Conservation (phyloP, 169 alveolate genomes). For the Plasmodium coatneyi region DNA sequence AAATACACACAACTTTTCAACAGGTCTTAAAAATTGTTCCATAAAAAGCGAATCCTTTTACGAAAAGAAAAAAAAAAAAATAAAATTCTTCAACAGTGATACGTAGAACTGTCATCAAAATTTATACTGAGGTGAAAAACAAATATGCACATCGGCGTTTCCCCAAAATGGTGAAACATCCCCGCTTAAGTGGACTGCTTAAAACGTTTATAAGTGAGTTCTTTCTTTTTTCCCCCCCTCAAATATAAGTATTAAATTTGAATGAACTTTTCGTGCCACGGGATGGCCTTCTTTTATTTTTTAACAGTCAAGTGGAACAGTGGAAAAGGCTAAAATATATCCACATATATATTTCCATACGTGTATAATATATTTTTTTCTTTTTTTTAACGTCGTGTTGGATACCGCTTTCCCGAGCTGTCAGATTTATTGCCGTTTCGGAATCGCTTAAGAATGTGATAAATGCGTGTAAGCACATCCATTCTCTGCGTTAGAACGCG, state of each 20-base stretch:
- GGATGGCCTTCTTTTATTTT: not conserved
- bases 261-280: not conserved
- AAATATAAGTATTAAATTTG: not conserved
- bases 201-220: not conserved
- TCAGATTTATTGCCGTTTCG: not conserved
- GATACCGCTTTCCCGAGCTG: not conserved
- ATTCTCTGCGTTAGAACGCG: not conserved
- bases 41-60: not conserved
- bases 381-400: not conserved
- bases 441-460: not conserved
- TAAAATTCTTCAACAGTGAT: not conserved
- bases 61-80: not conserved
- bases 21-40: not conserved
- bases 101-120: not conserved
- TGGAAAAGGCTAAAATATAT: not conserved
- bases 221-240: not conserved
- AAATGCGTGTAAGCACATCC: not conserved
- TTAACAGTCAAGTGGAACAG: not conserved
- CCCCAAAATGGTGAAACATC: not conserved
- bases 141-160: not conserved
- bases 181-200: not conserved
- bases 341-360: not conserved
- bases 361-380: not conserved
- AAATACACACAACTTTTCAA: not conserved
- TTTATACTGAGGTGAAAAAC: not conserved